Evolutionary conservation across 805 yeast species (phyloP), one percentile per base, ranked within the genome.

Genomic region (Torulaspora microellipsoides): DNA sequence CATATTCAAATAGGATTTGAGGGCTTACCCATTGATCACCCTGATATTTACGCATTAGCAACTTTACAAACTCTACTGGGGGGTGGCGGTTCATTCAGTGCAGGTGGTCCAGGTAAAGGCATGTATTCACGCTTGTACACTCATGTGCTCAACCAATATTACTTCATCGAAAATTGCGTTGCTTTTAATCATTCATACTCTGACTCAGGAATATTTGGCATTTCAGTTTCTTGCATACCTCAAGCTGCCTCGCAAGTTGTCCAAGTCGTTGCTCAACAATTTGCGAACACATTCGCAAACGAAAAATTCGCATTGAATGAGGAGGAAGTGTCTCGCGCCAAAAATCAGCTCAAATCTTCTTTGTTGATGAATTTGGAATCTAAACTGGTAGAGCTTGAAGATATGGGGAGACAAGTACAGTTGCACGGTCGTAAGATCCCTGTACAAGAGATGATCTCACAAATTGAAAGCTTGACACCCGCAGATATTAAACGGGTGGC

Each of bases 91-190:
- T 89, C 98, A 1, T 93, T 93, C 60, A 83, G 95, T 14, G 98
- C 99, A 8, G 99, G 99, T 52, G 99, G 99, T 0, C 99, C 99
- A 13, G 99, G 99, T 42, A 93, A 93, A 66, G 99, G 99, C 3
- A 90, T 93, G 98, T 93, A 89, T 63, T 87, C 96, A 3, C 76
- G 98, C 46, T 77, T 95, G 17, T 93, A 89, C 69, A 87, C 96
- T 0, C 80, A 89, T 54, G 95, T 93, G 2, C 72, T 93, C 60
- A 91, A 91, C 66, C 93, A 84, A 62, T 86, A 85, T 61, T 95
- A 95, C 31, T 90, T 84, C 62, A 81, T 93, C 40, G 99, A 93
- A 60, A 83, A 85, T 56, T 88, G 96, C 63, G 72, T 81, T 56
- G 78, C 95, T 7, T 89, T 90, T 69, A 88, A 89, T 64, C 95